Evolutionary conservation across 2,329 filamentous ascomycete species (phyloP).

Genomic region (Trichoderma gracile): DNA sequence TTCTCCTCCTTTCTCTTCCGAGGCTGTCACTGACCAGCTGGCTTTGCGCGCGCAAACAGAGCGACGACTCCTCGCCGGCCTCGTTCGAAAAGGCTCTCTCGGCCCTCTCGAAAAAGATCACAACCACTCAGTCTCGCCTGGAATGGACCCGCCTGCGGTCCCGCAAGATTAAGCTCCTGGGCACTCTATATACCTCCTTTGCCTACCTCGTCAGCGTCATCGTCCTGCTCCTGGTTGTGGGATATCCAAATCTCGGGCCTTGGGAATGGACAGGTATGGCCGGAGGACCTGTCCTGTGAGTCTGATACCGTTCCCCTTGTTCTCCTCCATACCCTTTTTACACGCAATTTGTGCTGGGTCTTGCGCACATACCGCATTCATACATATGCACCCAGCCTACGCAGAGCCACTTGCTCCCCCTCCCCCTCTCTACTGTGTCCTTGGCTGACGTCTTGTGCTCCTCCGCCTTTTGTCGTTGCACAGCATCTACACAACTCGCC

Average conservation of each 20-base stretch:
- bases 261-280: slow-evolving; percentile 77
- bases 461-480: background rate
- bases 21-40: background rate
- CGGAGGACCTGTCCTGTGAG: slow-evolving; percentile 76
- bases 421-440: background rate
- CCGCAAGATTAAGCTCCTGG: slow-evolving; percentile 78
- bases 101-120: slow-evolving; percentile 78
- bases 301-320: slow-evolving; percentile 5
- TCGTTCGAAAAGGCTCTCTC: slow-evolving; percentile 92
- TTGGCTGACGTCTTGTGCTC: background rate
- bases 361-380: background rate
- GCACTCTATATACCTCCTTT: slow-evolving; percentile 87
- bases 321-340: background rate
- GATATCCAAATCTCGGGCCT: slow-evolving; percentile 73
- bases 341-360: background rate
- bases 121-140: slow-evolving; percentile 69
- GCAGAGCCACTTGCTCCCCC: background rate
- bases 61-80: slow-evolving; percentile 77
- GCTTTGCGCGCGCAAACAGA: slow-evolving; percentile 48
- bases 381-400: background rate
- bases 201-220: slow-evolving; percentile 86
- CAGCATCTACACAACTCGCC: slow-evolving; percentile 79
- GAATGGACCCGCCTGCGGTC: slow-evolving; percentile 71
- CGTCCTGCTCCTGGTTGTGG: slow-evolving; percentile 80
- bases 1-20: background rate